Percentiles rank a stretch among this genome's conserved stretches.
phyloP scores from a whole-genome alignment of 2,329 filamentous ascomycete species.

The Ophiosphaerella narmari region DNA sequence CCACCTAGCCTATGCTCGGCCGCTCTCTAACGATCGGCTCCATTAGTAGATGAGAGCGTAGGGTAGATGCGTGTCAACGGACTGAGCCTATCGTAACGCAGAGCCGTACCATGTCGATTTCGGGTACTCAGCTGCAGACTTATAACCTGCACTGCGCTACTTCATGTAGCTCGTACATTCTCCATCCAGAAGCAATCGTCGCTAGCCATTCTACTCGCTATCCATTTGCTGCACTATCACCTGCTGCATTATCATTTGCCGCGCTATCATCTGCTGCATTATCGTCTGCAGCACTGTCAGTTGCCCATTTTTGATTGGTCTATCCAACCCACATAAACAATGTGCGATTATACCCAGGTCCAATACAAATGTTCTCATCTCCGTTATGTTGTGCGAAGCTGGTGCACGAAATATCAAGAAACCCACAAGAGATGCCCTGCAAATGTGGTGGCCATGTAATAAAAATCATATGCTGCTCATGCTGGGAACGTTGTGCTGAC shows the following conservation, averaged over 20 bases:
- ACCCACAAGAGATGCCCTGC: slow-evolving; percentile 61
- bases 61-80: slow-evolving; percentile 24
- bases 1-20: slow-evolving; percentile 28
- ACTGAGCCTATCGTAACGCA: slow-evolving; percentile 2
- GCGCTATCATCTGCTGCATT: neutral
- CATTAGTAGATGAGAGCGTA: slow-evolving; percentile 20
- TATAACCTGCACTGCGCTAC: slow-evolving; percentile 25
- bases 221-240: neutral
- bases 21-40: slow-evolving; percentile 22
- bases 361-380: slow-evolving; percentile 62
- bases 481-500: slow-evolving; percentile 10
- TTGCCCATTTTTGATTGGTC: too few species aligned
- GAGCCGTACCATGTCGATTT: neutral
- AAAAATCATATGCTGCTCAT: slow-evolving; percentile 7
- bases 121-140: slow-evolving; percentile 25
- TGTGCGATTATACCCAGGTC: slow-evolving; percentile 66
- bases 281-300: neutral
- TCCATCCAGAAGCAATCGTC: slow-evolving; percentile 6
- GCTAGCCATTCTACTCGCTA: slow-evolving; percentile 1
- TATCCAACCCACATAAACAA: slow-evolving; percentile 25
- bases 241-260: neutral
- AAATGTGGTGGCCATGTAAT: slow-evolving; percentile 58
- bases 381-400: slow-evolving; percentile 60
- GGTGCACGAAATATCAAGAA: slow-evolving; percentile 60
- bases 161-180: slow-evolving; percentile 17